Percentiles rank a stretch among this genome's conserved stretches.
Conservation (phyloP, 805 yeast species). For the Candida maltosa region DNA sequence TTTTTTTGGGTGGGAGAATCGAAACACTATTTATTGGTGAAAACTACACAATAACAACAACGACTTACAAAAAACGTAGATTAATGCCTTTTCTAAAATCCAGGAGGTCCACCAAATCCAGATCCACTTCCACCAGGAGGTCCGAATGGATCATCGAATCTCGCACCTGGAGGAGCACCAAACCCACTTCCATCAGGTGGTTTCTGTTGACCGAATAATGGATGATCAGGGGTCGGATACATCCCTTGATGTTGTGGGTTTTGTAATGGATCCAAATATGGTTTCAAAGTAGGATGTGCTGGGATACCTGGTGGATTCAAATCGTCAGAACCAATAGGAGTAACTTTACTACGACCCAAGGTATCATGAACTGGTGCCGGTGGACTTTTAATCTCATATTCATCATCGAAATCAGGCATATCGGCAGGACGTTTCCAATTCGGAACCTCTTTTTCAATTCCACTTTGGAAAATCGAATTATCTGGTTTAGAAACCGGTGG, state of each 20-base stretch:
- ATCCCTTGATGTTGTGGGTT: constrained; percentile 21
- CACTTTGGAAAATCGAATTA: background rate
- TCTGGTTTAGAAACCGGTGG: background rate
- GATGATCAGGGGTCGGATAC: constrained; percentile 52
- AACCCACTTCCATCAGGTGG: constrained; percentile 22
- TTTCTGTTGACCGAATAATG: constrained; percentile 36
- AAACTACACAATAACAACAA: no score
- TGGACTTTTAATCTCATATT: constrained; percentile 33
- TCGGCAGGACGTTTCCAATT: constrained; percentile 22
- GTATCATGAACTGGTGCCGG: constrained; percentile 1
- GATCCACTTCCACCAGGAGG: no score
- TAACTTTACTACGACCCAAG: constrained; percentile 7
- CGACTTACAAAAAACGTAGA: no score
- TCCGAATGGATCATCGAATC: constrained; percentile 55
- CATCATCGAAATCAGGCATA: constrained; percentile 55
- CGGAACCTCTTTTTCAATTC: background rate
- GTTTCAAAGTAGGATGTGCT: constrained; percentile 39
- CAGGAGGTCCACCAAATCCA: no score
- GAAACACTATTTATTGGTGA: no score
- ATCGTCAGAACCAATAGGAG: constrained; percentile 49
- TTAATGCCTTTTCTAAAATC: no score
- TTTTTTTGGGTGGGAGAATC: no score
- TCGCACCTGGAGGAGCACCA: constrained; percentile 45
- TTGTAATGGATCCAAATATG: constrained; percentile 41
- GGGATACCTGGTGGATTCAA: constrained; percentile 45